These are phyloP conservation scores for Kalmanozyma brasiliensis DNA, from an alignment of 1,284 basidiomycete species.

Conservation along the genomic window DNA sequence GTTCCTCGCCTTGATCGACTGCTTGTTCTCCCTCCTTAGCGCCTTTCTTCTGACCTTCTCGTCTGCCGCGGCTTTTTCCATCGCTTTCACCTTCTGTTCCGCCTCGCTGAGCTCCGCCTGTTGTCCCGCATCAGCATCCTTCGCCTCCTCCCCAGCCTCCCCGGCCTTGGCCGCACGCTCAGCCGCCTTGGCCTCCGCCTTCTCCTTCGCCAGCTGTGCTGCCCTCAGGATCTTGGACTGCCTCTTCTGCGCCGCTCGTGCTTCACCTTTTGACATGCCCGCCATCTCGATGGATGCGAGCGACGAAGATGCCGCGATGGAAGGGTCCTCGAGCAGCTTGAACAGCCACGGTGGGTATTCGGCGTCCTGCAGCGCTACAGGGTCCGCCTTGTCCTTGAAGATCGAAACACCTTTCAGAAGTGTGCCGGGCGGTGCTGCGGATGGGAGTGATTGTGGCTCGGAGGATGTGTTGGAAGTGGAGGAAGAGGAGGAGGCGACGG, in stretches of 20 bases:
- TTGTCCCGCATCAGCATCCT: slow-evolving; percentile 1
- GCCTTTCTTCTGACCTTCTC: slow-evolving; percentile 40
- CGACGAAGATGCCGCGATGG: slow-evolving; percentile 46
- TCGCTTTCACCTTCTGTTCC: slow-evolving; percentile 6
- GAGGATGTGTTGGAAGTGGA: slow-evolving; percentile 11
- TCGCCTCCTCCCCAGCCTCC: background rate
- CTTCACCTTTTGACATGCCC: slow-evolving; percentile 64
- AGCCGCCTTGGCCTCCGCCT: slow-evolving; percentile 47
- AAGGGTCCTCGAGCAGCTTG: slow-evolving; percentile 73
- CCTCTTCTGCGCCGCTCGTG: slow-evolving; percentile 59
- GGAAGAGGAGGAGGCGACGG: slow-evolving; percentile 6
- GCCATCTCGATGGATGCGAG: slow-evolving; percentile 57
- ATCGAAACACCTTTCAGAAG: slow-evolving; percentile 81
- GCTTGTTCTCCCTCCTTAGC: slow-evolving; percentile 56
- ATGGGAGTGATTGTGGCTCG: slow-evolving; percentile 42
- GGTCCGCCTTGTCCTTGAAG: slow-evolving; percentile 82
- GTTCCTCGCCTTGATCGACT: slow-evolving; percentile 61
- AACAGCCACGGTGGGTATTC: slow-evolving; percentile 92
- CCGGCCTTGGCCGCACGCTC: slow-evolving; percentile 33
- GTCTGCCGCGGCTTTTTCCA: slow-evolving; percentile 28
- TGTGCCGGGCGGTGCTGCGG: slow-evolving; percentile 73
- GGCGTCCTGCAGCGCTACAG: slow-evolving; percentile 82
- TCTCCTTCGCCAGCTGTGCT: slow-evolving; percentile 44
- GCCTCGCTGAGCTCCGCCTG: slow-evolving; percentile 8
- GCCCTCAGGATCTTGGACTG: slow-evolving; percentile 56